phyloP scores from a whole-genome alignment of 352 stramenopile genomes.

The Phytophthora pluvialis region DNA sequence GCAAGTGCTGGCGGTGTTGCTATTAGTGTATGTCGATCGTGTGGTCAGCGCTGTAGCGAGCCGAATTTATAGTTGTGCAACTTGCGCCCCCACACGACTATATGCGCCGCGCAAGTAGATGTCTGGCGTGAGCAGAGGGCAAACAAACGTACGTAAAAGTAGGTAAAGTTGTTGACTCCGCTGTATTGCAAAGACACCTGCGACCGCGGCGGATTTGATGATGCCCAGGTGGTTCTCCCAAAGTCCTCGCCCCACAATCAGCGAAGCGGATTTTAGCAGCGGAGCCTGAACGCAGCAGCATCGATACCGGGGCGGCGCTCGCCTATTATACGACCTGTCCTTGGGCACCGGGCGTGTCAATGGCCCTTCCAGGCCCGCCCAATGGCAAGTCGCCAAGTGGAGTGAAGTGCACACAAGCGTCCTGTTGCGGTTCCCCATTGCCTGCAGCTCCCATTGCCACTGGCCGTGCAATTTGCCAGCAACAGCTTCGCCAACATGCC shows the following conservation, averaged over 20 bases:
- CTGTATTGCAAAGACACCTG: background rate
- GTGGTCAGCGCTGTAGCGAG: background rate
- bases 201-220: slow-evolving; percentile 16
- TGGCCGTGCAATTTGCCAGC: background rate
- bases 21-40: slow-evolving; percentile 1
- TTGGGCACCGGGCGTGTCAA: slow-evolving; percentile 12
- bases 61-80: too few species aligned
- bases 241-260: slow-evolving; percentile 22
- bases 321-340: background rate
- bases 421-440: slow-evolving; percentile 8
- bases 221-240: slow-evolving; percentile 6
- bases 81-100: too few species aligned
- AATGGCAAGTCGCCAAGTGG: slow-evolving; percentile 32
- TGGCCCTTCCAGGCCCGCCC: slow-evolving; percentile 17
- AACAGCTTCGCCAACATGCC: background rate
- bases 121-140: too few species aligned
- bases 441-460: background rate
- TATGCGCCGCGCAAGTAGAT: too few species aligned
- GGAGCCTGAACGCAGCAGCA: background rate
- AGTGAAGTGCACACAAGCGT: slow-evolving; percentile 27
- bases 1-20: background rate
- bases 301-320: too few species aligned
- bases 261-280: background rate
- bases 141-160: too few species aligned
- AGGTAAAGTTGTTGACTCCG: slow-evolving; percentile 6